phyloP scores from a whole-genome alignment of 1,284 basidiomycete genomes.

The Agroathelia rolfsii region DNA sequence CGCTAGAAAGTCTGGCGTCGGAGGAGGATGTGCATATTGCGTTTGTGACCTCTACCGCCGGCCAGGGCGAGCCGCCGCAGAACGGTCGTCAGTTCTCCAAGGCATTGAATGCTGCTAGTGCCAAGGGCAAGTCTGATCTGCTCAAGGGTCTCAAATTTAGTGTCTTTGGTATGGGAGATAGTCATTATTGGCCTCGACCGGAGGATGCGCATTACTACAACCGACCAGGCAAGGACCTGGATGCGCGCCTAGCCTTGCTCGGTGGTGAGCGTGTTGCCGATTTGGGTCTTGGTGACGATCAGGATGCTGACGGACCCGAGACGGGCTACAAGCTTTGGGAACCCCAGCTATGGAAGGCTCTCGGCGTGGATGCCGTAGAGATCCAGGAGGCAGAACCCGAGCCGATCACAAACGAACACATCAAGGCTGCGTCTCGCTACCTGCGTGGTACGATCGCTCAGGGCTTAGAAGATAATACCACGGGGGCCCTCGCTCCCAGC shows the following conservation, averaged over 20 bases:
- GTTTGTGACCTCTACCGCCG: conserved; percentile 94
- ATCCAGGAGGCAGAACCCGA: conserved; percentile 91
- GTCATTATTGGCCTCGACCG: conserved; percentile 96
- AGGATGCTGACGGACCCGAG: conserved; percentile 92
- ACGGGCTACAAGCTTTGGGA: conserved; percentile 98
- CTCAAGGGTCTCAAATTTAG: conserved; percentile 62
- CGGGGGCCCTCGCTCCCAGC: conserved; percentile 82
- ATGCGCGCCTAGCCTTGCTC: conserved; percentile 65
- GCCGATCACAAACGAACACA: conserved; percentile 98
- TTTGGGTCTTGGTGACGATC: conserved; percentile 90
- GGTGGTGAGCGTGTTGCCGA: conserved; percentile 66
- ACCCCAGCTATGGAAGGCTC: conserved; percentile 84
- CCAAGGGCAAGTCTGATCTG: conserved; percentile 46
- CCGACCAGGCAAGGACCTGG: conserved; percentile 90
- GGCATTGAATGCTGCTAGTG: conserved; percentile 62
- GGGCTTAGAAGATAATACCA: conserved; percentile 80
- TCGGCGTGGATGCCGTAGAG: conserved; percentile 88
- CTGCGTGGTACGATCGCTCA: conserved; percentile 93
- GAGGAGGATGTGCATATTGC: conserved; percentile 84
- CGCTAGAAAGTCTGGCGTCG: conserved; percentile 62
- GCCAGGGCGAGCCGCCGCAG: conserved; percentile 96
- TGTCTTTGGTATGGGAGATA: conserved; percentile 96
- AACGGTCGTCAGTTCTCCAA: conserved; percentile 92
- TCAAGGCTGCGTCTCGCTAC: conserved; percentile 95
- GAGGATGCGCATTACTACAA: conserved; percentile 98